Percentiles rank a stretch among this genome's conserved stretches.
phyloP scores from a whole-genome alignment of 164 flowering plant species.

The Litsea cubeba region DNA sequence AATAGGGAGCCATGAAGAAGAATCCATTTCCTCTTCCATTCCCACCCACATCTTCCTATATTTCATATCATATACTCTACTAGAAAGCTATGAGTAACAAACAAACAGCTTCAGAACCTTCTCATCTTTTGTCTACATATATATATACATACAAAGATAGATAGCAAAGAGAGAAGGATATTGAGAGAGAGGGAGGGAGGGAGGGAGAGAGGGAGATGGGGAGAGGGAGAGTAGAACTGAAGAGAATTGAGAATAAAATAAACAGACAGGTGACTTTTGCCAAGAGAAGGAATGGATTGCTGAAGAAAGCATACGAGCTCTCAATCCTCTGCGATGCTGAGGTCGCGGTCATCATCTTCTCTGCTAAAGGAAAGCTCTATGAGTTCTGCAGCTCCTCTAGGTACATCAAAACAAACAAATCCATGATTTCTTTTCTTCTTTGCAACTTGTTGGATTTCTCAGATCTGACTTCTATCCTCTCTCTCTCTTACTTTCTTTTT shows the following conservation, averaged over 20 bases:
- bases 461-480: no score
- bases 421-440: neutral
- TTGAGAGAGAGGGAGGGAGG: slow-evolving; percentile 6
- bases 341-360: slow-evolving; percentile 24
- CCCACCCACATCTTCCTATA: no score
- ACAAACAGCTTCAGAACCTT: no score
- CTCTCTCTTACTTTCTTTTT: no score
- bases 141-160: neutral
- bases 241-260: slow-evolving; percentile 24
- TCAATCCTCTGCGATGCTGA: slow-evolving; percentile 17
- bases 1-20: neutral
- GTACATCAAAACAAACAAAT: neutral
- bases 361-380: slow-evolving; percentile 20
- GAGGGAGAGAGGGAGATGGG: no score
- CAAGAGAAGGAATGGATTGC: slow-evolving; percentile 16
- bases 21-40: neutral
- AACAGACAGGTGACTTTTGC: slow-evolving; percentile 20
- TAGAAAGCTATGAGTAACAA: neutral
- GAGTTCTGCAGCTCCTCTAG: slow-evolving; percentile 22
- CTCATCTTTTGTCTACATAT: no score
- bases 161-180: neutral
- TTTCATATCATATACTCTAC: no score
- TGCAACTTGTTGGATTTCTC: no score
- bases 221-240: slow-evolving; percentile 24
- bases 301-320: slow-evolving; percentile 16